Evolutionary conservation across 1,284 basidiomycete genomes (phyloP).

Genomic region (Phylloboletellus chloephorus): DNA sequence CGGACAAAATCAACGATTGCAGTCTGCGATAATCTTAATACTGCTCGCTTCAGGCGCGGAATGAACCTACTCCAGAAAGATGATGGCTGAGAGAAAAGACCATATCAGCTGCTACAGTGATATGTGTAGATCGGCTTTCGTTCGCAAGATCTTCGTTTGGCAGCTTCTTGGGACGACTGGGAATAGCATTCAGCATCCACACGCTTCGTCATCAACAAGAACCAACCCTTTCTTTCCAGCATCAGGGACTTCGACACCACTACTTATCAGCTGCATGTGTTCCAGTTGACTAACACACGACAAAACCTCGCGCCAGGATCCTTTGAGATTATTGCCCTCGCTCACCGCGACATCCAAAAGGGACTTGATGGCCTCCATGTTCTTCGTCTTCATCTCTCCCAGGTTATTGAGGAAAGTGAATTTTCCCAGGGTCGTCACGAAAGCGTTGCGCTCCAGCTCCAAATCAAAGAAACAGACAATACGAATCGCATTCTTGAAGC

Average conservation of each 20-base stretch:
- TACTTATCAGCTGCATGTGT: constrained; percentile 93
- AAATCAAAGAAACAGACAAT: constrained; percentile 95
- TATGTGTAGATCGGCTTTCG: constrained; percentile 95
- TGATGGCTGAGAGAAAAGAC: constrained; percentile 96
- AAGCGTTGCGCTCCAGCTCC: constrained; percentile 92
- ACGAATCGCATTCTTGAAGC: constrained; percentile 89
- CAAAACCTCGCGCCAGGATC: constrained; percentile 93
- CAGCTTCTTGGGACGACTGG: constrained; percentile 58
- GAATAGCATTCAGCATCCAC: constrained; percentile 8
- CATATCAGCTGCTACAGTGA: constrained; percentile 98
- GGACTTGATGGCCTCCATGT: constrained; percentile 96
- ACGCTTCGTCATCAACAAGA: constrained; percentile 1
- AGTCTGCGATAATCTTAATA: constrained; percentile 46
- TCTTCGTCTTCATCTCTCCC: constrained; percentile 97
- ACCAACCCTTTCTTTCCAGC: constrained; percentile 72
- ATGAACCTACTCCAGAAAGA: constrained; percentile 79
- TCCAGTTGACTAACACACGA: constrained; percentile 96
- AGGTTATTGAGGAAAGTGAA: constrained; percentile 96
- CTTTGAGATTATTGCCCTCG: constrained; percentile 91
- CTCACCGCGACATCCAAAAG: constrained; percentile 88
- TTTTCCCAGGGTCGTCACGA: constrained; percentile 95
- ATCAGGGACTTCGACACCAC: constrained; percentile 80
- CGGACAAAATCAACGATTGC: constrained; percentile 98
- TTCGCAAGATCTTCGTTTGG: constrained; percentile 94
- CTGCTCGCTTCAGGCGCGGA: constrained; percentile 4